A percentile compares a stretch with the other conserved stretches of the same genome.
Conservation (phyloP, 1,284 basidiomycete species). For the Trametes polyzona region DNA sequence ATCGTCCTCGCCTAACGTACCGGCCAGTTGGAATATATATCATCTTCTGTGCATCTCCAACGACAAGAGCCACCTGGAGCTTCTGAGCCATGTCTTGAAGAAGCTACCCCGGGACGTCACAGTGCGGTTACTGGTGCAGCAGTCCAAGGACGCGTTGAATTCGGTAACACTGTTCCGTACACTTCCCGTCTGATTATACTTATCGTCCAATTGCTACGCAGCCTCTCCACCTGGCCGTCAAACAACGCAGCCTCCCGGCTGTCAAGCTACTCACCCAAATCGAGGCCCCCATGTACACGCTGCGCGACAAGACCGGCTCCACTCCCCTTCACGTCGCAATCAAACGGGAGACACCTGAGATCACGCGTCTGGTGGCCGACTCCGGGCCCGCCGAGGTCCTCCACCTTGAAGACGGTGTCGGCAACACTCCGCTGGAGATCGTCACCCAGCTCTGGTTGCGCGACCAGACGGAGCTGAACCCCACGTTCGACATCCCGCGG, state of each 20-base stretch:
- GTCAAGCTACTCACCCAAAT: slow-evolving; percentile 42
- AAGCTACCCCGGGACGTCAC: slow-evolving; percentile 53
- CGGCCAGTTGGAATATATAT: slow-evolving; percentile 55
- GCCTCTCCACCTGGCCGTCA: slow-evolving; percentile 56
- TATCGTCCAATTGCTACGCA: slow-evolving; percentile 24
- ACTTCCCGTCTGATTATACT: not conserved
- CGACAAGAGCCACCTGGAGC: slow-evolving; percentile 20
- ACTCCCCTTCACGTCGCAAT: slow-evolving; percentile 53
- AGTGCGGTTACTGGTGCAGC: slow-evolving; percentile 46
- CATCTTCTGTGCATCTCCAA: slow-evolving; percentile 46
- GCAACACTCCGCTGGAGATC: slow-evolving; percentile 54
- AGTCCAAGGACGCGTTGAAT: slow-evolving; percentile 46
- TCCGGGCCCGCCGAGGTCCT: slow-evolving; percentile 43
- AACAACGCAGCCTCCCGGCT: slow-evolving; percentile 30
- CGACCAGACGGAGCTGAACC: slow-evolving; percentile 4
- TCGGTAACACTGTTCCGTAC: slow-evolving; percentile 43
- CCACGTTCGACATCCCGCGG: not conserved
- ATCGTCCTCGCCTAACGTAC: not conserved
- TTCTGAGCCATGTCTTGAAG: slow-evolving; percentile 48
- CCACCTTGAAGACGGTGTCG: slow-evolving; percentile 56
- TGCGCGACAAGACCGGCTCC: slow-evolving; percentile 47
- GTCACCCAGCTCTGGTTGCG: slow-evolving; percentile 32
- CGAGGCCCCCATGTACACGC: slow-evolving; percentile 37
- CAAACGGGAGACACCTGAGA: slow-evolving; percentile 35
- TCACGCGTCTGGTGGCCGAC: slow-evolving; percentile 43